Percentiles rank a stretch among this genome's conserved stretches.
phyloP scores from a whole-genome alignment of 2,329 filamentous ascomycete genomes.

The Ceratocystis cacaofunesta region DNA sequence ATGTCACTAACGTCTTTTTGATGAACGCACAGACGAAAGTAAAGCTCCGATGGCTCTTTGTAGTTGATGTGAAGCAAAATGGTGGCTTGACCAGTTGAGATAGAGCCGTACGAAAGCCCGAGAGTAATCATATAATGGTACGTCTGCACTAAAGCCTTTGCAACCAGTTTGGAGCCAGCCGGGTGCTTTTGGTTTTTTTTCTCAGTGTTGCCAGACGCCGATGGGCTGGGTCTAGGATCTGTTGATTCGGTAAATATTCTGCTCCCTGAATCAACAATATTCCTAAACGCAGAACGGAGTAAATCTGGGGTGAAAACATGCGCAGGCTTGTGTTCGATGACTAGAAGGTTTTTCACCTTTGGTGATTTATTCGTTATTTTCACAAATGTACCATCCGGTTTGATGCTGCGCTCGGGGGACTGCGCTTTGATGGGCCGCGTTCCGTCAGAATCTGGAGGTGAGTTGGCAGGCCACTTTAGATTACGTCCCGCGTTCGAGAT shows the following conservation, averaged over 20 bases:
- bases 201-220: no score
- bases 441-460: no score
- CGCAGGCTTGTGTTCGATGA: background rate
- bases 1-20: background rate
- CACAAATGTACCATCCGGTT: no score
- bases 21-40: background rate
- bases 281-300: background rate
- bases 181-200: background rate
- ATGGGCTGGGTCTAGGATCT: background rate
- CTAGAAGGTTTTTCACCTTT: no score
- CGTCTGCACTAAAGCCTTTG: no score
- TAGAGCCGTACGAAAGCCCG: background rate
- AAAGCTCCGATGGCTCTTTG: background rate
- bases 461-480: no score
- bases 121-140: background rate
- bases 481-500: no score
- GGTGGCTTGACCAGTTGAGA: background rate
- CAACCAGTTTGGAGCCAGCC: background rate
- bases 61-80: background rate
- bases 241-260: background rate
- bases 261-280: background rate
- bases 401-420: no score
- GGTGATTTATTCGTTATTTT: no score
- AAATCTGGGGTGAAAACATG: background rate
- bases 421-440: no score